Evolutionary conservation across 202 grass and related monocot species (phyloP), one percentile per base, ranked within the genome.

Genomic region (Brachypodium distachyon): DNA sequence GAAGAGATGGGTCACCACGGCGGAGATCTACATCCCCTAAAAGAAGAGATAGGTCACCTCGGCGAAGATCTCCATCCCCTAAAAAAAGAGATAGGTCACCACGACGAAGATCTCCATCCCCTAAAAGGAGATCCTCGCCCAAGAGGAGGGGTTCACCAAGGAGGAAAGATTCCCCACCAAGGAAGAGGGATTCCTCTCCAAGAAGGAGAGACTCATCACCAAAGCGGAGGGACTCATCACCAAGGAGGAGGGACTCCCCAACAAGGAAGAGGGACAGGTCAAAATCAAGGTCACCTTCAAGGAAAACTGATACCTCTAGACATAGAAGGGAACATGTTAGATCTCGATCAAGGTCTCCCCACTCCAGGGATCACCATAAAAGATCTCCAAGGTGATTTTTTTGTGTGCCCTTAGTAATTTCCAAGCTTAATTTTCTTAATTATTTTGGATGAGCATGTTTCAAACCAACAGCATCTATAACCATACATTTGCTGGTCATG

Each of bases 291-390:
- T 96, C 92, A 68, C 83, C 88, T 69, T 71, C 34, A 25, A 89
- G 86, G 81, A 78, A 72, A 84, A 88, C 61, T 82, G 86, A 87
- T 56, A 22, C 66, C 59, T 85, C 84, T 26, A 79, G 89, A 65
- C 75, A 89, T 70, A 87, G 75, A 90, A 90, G 85, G 79, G 87
- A 81, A 61, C 79, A 67, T 69, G 85, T 57, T 75, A 86, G 80
- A 84, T 93, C 93, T 70, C 84, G 76, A 18, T 97, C 93, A 50
- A 80, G 83, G 68, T 93, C 90, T 86, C 90, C 87, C 56, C 63
- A 90, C 74, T 29, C 59, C 57, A 89, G 86, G 60, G 74, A 84
- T 88, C 80, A 80, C 32, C 73, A 77, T 59, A 83, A 64, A 76
- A 62, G 82, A 77, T 97, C 93, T 65, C 88, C 83, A 76, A 93